Percentiles rank a stretch among this genome's conserved stretches.
Conservation (phyloP, 768 basidiomycete species). For the Tulasnella sp. region DNA sequence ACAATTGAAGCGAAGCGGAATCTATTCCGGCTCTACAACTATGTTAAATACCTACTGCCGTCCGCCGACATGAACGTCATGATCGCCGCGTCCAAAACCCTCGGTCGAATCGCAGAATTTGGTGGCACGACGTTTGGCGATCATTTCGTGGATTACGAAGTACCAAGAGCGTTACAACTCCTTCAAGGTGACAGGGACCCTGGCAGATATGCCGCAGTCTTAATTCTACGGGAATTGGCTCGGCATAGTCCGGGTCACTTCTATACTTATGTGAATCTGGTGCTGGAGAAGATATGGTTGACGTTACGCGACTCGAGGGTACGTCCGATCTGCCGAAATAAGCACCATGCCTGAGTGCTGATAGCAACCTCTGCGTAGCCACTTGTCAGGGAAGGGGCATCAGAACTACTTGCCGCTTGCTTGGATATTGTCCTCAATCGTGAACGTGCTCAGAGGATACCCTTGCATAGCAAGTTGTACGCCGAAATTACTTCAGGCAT, state of each 20-base stretch:
- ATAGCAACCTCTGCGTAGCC: slow-evolving; percentile 22
- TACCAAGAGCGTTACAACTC: slow-evolving; percentile 68
- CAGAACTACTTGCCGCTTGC: slow-evolving; percentile 85
- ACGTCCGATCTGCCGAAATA: slow-evolving; percentile 11
- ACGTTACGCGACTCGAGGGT: slow-evolving; percentile 81
- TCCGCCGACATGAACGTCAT: slow-evolving; percentile 88
- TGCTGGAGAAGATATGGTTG: slow-evolving; percentile 86
- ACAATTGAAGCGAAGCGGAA: slow-evolving; percentile 40
- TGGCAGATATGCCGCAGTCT: slow-evolving; percentile 82
- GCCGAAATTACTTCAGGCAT: slow-evolving; percentile 74
- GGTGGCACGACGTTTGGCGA: slow-evolving; percentile 78
- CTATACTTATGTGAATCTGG: slow-evolving; percentile 71
- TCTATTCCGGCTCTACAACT: slow-evolving; percentile 80
- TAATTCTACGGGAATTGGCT: slow-evolving; percentile 89
- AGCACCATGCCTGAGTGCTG: neutral
- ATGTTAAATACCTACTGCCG: slow-evolving; percentile 84
- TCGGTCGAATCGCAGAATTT: slow-evolving; percentile 74
- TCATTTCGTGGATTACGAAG: slow-evolving; percentile 79
- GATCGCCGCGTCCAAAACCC: slow-evolving; percentile 85
- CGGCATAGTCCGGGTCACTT: slow-evolving; percentile 79
- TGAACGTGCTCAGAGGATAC: slow-evolving; percentile 45
- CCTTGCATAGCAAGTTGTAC: slow-evolving; percentile 67
- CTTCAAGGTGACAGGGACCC: slow-evolving; percentile 66
- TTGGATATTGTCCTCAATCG: slow-evolving; percentile 70
- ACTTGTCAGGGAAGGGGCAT: slow-evolving; percentile 88